Percentiles rank a stretch among this genome's conserved stretches.
Evolutionary conservation across 345 rosid genomes (phyloP).

Genomic region (Kandelia obovata): DNA sequence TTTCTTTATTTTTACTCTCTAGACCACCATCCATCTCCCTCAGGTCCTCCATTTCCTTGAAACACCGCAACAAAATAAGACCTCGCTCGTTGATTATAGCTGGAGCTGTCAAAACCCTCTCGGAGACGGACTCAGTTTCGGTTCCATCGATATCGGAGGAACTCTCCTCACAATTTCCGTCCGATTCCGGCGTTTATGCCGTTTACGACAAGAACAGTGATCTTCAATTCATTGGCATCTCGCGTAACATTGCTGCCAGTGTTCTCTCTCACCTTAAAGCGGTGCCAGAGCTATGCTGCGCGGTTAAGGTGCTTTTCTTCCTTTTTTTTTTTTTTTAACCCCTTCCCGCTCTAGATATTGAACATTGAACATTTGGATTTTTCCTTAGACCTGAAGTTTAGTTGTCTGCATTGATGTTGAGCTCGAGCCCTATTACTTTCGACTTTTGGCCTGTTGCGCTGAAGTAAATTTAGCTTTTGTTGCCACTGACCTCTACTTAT

Average conservation of each 20-base stretch:
- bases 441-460: too few relatives aligned
- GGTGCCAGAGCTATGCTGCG: constrained; percentile 66
- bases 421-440: too few relatives aligned
- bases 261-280: constrained; percentile 58
- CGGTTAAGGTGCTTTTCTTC: constrained; percentile 52
- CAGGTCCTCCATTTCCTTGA: constrained; percentile 42
- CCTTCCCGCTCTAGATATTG: not conserved
- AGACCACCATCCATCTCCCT: constrained; percentile 34
- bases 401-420: too few relatives aligned
- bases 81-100: constrained; percentile 37
- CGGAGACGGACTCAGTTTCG: constrained; percentile 44
- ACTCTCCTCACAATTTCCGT: constrained; percentile 34
- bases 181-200: constrained; percentile 77
- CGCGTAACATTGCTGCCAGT: constrained; percentile 74
- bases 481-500: too few relatives aligned
- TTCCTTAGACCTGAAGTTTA: not conserved
- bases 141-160: constrained; percentile 35
- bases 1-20: constrained; percentile 38
- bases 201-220: constrained; percentile 55
- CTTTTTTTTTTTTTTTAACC: not conserved
- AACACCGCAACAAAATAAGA: constrained; percentile 22
- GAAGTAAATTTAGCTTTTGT: too few relatives aligned
- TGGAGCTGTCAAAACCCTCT: constrained; percentile 46
- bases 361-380: not conserved
- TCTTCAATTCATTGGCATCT: constrained; percentile 83